Evolutionary conservation across 768 basidiomycete species (phyloP), one percentile per base, ranked within the genome.

Genomic region (Amanita jacksonii): DNA sequence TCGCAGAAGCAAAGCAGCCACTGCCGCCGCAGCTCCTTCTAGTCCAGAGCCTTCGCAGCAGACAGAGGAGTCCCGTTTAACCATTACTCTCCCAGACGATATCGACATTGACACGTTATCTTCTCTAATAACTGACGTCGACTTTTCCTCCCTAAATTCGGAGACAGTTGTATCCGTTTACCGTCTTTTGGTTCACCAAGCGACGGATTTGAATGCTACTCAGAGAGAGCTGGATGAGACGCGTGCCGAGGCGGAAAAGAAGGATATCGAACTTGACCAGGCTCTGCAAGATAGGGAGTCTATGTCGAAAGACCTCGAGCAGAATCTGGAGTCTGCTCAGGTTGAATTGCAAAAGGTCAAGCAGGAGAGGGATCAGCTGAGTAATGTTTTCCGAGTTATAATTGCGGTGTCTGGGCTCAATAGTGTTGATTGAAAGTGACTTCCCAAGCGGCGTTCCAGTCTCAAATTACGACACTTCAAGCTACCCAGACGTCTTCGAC

Each of bases 211-310:
- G 13, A 79, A 85, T 43, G 64, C 60, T 46, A 61, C 70, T 2
- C 71, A 75, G 38, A 66, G 76, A 41, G 81, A 86, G 48, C 61
- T 85, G 25, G 88, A 91, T 58, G 82, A 81, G 49, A 62, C 73
- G 46, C 77, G 70, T 33, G 85, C 85, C 2, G 77, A 79, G 37
- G 57, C 68, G 8, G 75, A 85, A 52, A 74, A 73, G 60, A 83
- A 81, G 58, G 86, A 89, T 43, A 67, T 91, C 2, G 88, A 92
- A 59, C 66, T 90, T 27, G 88, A 91, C 58, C 87, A 90, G 62
- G 79, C 85, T 5, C 59, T 88, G 27, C 83, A 88, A 53, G 87
- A 91, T 57, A 75, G 73, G 41, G 85, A 91, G 56, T 74, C 67
- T 1, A 61, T 70, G 38, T 61, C 74, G 1, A 73, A 71, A 40